Evolutionary conservation across 176 grass and related monocot species (phyloP), one percentile per base, ranked within the genome.

Genomic region (Aechmea fasciata): DNA sequence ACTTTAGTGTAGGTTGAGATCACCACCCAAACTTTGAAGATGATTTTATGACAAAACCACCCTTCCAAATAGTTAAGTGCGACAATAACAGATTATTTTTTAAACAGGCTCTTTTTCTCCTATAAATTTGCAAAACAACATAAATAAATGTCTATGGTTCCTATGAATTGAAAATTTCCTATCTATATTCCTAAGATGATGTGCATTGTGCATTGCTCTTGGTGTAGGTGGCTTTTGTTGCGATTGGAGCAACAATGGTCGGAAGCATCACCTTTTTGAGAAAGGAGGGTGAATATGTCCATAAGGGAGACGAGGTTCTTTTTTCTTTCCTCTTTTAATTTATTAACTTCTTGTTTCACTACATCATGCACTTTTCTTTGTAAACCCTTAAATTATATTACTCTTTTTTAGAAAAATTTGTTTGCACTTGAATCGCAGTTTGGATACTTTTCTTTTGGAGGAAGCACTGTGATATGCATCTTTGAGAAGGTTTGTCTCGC

Each of bases 211-310:
- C 63, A 47, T 66, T 48, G 53, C 69, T 57, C 61, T 49, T 88
- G 54, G 1, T 75, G 63, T 67, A 99, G 94, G 94, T 99, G 53
- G 94, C 94, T 48, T 86, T 93, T 83, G 84, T 99, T 79, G 94
- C 94, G 66, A 99, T 99, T 63, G 94, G 94, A 73, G 89, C 89
- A 67, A 99, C 94, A 65, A 99, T 99, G 94, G 89, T 99, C 59
- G 94, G 94, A 75, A 99, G 89, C 78, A 90, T 99, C 33, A 79
- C 71, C 12, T 93, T 93, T 63, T 52, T 89, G 63, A 93, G 90
- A 83, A 71, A 84, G 0, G 63, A 90, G 72, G 87, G 87, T 52
- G 84, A 90, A 29, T 79, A 85, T 13, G 80, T 99, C 33, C 82
- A 68, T 53, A 99, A 99, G 73, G 94, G 94, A 87, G 89, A 99